Evolutionary conservation across 306 rosid species (phyloP).

Genomic region (Cicer yamashitae): DNA sequence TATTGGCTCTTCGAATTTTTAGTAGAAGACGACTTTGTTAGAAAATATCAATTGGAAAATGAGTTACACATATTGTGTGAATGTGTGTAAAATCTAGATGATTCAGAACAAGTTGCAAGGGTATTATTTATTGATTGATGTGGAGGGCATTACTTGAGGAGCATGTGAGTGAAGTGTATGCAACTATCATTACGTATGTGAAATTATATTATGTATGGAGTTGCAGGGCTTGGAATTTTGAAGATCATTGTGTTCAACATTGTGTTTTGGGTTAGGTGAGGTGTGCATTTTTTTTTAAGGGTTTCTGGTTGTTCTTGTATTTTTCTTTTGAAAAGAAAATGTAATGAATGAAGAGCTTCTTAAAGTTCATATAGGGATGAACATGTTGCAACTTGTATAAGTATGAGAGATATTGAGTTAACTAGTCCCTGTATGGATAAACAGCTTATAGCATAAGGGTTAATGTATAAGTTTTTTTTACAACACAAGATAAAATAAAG

Average conservation of each 20-base stretch:
- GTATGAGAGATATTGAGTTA: not conserved
- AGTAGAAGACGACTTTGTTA: conserved; percentile 80
- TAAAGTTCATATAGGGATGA: conserved; percentile 22
- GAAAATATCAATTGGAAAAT: conserved; percentile 50
- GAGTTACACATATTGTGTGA: conserved; percentile 46
- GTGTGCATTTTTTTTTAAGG: conserved; percentile 53
- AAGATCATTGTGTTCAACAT: conserved; percentile 53
- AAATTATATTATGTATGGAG: conserved; percentile 45
- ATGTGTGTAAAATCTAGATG: conserved; percentile 45
- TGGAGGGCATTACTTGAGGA: conserved; percentile 47
- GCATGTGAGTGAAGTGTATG: conserved; percentile 44
- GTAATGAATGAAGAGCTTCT: conserved; percentile 37
- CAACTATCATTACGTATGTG: conserved; percentile 46
- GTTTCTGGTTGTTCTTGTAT: conserved; percentile 47
- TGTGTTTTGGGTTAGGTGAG: conserved; percentile 53
- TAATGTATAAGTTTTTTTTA: too few relatives aligned
- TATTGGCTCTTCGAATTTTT: conserved; percentile 84
- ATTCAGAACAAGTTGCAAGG: conserved; percentile 47
- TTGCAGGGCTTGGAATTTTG: conserved; percentile 53
- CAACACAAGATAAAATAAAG: too few relatives aligned
- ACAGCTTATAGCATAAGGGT: too few relatives aligned
- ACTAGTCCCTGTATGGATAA: too few relatives aligned
- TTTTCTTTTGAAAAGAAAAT: conserved; percentile 26
- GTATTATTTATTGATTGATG: conserved; percentile 23
- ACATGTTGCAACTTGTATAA: conserved; percentile 38